Evolutionary conservation across 2,329 filamentous ascomycete species (phyloP).

Genomic region (Aureobasidium musti): DNA sequence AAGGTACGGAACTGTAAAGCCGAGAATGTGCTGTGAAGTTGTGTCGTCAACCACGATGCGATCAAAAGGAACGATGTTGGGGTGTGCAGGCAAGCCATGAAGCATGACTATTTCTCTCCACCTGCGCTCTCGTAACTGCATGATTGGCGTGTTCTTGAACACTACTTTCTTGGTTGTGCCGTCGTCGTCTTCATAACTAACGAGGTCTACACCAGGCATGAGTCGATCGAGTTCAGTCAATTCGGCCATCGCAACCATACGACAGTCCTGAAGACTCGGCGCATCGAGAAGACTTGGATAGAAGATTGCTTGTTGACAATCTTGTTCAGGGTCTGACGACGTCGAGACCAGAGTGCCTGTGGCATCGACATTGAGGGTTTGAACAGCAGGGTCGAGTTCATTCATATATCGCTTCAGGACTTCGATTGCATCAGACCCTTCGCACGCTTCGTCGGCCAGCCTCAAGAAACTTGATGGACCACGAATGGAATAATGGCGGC

Average conservation of each 20-base stretch:
- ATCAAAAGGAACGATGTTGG: neutral
- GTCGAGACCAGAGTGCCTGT: neutral
- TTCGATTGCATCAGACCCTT: neutral
- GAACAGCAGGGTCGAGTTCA: neutral
- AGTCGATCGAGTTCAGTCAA: constrained; percentile 4
- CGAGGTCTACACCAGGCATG: neutral
- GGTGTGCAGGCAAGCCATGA: neutral
- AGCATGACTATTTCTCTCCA: constrained; percentile 8
- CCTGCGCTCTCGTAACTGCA: neutral
- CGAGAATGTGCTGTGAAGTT: neutral
- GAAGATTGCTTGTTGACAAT: neutral
- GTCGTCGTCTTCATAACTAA: neutral
- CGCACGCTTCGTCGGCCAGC: neutral
- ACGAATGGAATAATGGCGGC: neutral
- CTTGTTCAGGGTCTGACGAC: neutral
- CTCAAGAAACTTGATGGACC: neutral
- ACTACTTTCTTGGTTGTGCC: neutral
- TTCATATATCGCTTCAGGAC: constrained; percentile 1
- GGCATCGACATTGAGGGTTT: neutral
- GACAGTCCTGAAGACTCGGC: neutral
- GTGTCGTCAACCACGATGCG: neutral
- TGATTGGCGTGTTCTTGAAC: neutral
- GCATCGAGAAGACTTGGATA: constrained; percentile 8
- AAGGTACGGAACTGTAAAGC: constrained; percentile 4
- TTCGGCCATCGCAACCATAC: neutral